Conservation (phyloP, 768 basidiomycete genomes). For the Boletus huronensis region DNA sequence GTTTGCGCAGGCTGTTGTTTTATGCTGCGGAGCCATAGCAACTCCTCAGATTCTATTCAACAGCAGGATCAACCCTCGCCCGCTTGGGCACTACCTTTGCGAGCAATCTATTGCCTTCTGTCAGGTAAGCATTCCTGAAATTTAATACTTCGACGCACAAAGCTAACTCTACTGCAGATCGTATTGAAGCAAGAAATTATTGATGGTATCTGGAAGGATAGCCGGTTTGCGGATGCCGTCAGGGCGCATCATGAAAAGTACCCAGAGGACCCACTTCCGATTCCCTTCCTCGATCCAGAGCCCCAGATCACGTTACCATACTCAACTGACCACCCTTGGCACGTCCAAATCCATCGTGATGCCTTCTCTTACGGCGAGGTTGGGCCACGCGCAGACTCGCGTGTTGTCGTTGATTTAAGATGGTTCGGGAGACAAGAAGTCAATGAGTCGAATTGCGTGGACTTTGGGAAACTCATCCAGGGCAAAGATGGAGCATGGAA, state of each 20-base stretch:
- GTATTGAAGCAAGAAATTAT: neutral
- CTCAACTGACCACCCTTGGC: neutral
- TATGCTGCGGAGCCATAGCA: neutral
- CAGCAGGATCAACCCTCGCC: neutral
- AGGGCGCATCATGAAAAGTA: neutral
- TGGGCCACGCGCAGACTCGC: neutral
- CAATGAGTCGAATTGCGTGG: neutral
- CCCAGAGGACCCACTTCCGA: neutral
- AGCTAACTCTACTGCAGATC: neutral
- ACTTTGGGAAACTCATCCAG: neutral
- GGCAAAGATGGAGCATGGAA: neutral
- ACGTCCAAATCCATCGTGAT: neutral
- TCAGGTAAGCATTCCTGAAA: neutral
- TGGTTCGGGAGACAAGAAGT: neutral
- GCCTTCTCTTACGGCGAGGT: neutral
- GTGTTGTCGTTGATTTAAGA: neutral
- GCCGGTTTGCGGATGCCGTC: neutral
- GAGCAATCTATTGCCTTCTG: neutral
- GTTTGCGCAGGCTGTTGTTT: neutral
- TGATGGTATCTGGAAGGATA: neutral
- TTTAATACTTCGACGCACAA: neutral
- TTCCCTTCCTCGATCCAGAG: neutral
- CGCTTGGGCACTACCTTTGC: neutral
- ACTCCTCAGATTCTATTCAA: neutral
- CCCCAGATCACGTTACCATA: neutral